A percentile compares a stretch with the other conserved stretches of the same genome.
Conservation (phyloP, 352 stramenopile genomes). For the Phytophthora ramorum region DNA sequence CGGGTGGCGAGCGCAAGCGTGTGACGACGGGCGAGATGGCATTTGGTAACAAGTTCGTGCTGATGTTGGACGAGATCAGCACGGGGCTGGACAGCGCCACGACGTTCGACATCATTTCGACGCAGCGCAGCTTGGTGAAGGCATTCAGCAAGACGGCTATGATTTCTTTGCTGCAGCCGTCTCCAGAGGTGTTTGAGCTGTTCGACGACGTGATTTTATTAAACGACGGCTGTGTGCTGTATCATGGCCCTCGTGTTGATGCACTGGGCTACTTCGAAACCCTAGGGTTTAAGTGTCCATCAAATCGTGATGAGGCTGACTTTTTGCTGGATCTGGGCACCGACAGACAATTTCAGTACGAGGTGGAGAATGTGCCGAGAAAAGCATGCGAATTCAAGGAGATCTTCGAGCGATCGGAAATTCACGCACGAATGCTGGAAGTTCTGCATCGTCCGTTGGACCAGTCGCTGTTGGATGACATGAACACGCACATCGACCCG, state of each 20-base stretch:
- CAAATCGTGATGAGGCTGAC: conserved; percentile 20
- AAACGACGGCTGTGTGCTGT: conserved; percentile 46
- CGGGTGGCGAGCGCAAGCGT: no score
- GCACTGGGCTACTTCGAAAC: conserved; percentile 40
- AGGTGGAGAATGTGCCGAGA: neutral
- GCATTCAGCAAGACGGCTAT: conserved; percentile 45
- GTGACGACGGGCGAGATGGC: no score
- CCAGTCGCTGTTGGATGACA: neutral
- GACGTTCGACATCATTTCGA: conserved; percentile 58
- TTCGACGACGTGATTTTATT: conserved; percentile 59
- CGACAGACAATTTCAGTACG: conserved; percentile 14
- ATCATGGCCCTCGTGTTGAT: conserved; percentile 36
- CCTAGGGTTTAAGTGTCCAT: conserved; percentile 37
- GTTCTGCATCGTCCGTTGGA: neutral
- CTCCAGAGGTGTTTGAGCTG: conserved; percentile 49
- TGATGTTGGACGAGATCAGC: conserved; percentile 74
- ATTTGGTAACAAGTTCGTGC: conserved; percentile 55
- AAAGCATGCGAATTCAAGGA: conserved; percentile 27
- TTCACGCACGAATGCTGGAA: neutral
- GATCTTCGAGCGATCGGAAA: conserved; percentile 39
- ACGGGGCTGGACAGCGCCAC: conserved; percentile 70
- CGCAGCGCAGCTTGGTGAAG: conserved; percentile 49
- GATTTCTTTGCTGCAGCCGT: conserved; percentile 42
- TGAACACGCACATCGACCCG: neutral
- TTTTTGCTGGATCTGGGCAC: conserved; percentile 26